Percentiles rank a stretch among this genome's conserved stretches.
These are phyloP conservation scores for Delphinella strobiligena DNA, from an alignment of 2,329 filamentous ascomycete species.

Conservation along the genomic window DNA sequence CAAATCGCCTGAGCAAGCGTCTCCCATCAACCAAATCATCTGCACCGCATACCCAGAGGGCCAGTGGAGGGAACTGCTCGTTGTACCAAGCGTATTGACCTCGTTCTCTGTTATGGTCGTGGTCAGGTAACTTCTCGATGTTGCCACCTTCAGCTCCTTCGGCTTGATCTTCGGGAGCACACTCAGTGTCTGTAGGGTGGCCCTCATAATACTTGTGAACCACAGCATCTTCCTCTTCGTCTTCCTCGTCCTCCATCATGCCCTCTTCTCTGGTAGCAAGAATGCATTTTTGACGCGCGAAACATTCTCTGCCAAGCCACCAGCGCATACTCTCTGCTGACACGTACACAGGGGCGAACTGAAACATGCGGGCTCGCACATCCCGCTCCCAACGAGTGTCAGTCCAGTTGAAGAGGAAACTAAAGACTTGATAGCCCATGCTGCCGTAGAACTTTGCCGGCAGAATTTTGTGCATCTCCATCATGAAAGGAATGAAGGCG, in stretches of 20 bases:
- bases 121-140: constrained; percentile 9
- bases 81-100: constrained; percentile 65
- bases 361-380: constrained; percentile 72
- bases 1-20: constrained; percentile 61
- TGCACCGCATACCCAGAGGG: constrained; percentile 73
- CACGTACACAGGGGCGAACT: constrained; percentile 84
- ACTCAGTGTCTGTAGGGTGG: constrained; percentile 7
- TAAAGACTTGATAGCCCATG: constrained; percentile 80
- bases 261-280: constrained; percentile 65
- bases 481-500: constrained; percentile 88
- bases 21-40: constrained; percentile 78
- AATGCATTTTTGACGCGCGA: constrained; percentile 76
- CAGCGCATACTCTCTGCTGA: constrained; percentile 84
- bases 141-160: background rate
- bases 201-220: constrained; percentile 23
- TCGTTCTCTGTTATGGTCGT: constrained; percentile 21
- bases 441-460: constrained; percentile 60
- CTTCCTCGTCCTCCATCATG: constrained; percentile 43
- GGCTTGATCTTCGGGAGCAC: constrained; percentile 2
- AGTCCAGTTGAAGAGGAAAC: constrained; percentile 79
- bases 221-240: constrained; percentile 29
- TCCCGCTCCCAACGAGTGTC: constrained; percentile 75
- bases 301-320: constrained; percentile 87
- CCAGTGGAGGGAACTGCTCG: constrained; percentile 64
- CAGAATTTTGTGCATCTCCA: constrained; percentile 61